phyloP scores from a whole-genome alignment of 768 basidiomycete species.

The Phlebiopsis flavidoalba region DNA sequence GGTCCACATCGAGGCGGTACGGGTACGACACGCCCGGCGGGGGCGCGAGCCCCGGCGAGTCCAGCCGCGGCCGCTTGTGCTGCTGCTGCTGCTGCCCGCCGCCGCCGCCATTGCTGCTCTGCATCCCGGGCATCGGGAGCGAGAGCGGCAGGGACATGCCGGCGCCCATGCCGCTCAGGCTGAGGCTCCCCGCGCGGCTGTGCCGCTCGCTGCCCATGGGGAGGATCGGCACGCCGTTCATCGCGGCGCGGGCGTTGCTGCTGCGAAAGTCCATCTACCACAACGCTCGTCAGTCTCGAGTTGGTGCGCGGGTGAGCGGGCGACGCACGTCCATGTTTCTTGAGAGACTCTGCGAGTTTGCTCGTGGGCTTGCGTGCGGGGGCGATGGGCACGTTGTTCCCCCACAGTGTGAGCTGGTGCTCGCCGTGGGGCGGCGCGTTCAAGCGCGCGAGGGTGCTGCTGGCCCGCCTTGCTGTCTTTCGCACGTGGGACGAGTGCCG shows the following conservation, averaged over 20 bases:
- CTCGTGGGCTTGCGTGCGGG: conserved; percentile 2
- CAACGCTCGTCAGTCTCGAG: neutral
- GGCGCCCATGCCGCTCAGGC: conserved; percentile 4
- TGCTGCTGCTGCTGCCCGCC: conserved; percentile 5
- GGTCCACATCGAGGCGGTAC: conserved; percentile 24
- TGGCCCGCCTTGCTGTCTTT: conserved; percentile 4
- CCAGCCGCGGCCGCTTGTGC: conserved; percentile 13
- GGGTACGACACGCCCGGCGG: conserved; percentile 16
- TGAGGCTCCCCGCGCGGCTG: conserved; percentile 10
- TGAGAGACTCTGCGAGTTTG: neutral
- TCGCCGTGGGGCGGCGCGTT: neutral
- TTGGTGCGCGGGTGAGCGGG: neutral
- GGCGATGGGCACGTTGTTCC: conserved; percentile 3
- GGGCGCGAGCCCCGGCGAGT: conserved; percentile 6
- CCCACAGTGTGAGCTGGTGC: too few species aligned
- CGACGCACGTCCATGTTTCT: neutral
- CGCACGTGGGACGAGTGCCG: conserved; percentile 9
- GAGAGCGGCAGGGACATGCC: conserved; percentile 19
- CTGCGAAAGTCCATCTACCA: neutral
- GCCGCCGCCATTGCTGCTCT: too few species aligned
- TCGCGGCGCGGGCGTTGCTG: neutral
- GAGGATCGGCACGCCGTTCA: conserved; percentile 8
- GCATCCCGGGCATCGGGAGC: conserved; percentile 9
- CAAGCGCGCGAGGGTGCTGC: neutral
- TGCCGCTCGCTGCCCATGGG: conserved; percentile 26